These are phyloP conservation scores for Polyporus tsugae DNA, from an alignment of 1,284 basidiomycete genomes.

Conservation along the genomic window DNA sequence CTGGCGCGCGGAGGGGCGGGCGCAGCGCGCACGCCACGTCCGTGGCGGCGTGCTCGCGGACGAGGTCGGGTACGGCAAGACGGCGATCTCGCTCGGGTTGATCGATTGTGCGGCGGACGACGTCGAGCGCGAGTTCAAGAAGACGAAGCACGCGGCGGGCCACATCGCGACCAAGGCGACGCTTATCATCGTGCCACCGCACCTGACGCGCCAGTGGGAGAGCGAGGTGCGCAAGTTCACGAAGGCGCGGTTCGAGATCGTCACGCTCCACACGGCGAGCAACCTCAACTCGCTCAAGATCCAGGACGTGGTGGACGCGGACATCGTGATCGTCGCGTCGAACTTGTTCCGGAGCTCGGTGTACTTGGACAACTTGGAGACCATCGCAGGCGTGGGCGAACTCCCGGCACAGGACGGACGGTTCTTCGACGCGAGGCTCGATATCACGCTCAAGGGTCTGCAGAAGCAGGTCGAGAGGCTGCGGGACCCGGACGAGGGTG, in stretches of 20 bases:
- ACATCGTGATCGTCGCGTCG: conserved; percentile 89
- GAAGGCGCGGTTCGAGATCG: conserved; percentile 68
- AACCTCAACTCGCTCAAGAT: conserved; percentile 84
- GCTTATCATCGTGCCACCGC: conserved; percentile 88
- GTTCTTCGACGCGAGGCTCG: conserved; percentile 87
- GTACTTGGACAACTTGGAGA: conserved; percentile 81
- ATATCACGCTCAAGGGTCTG: conserved; percentile 66
- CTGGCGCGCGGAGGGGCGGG: conserved; percentile 94
- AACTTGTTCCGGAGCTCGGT: conserved; percentile 83
- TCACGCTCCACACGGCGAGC: conserved; percentile 75
- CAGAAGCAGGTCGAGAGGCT: conserved; percentile 73
- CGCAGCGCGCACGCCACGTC: conserved; percentile 77
- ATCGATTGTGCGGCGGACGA: conserved; percentile 74
- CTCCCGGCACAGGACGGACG: conserved; percentile 78
- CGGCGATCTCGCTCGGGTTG: conserved; percentile 91
- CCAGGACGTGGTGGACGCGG: conserved; percentile 80
- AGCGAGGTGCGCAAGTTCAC: conserved; percentile 89
- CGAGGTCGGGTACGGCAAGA: conserved; percentile 97
- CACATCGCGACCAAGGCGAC: conserved; percentile 84
- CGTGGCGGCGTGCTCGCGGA: conserved; percentile 95
- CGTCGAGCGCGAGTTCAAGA: conserved; percentile 64
- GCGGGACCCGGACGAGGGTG: conserved; percentile 59
- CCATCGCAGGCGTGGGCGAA: conserved; percentile 71
- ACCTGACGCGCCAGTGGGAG: conserved; percentile 91
- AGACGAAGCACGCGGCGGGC: conserved; percentile 57